Evolutionary conservation across 108 stramenopile species (phyloP).

Genomic region (Fistulifera pelliculosa): DNA sequence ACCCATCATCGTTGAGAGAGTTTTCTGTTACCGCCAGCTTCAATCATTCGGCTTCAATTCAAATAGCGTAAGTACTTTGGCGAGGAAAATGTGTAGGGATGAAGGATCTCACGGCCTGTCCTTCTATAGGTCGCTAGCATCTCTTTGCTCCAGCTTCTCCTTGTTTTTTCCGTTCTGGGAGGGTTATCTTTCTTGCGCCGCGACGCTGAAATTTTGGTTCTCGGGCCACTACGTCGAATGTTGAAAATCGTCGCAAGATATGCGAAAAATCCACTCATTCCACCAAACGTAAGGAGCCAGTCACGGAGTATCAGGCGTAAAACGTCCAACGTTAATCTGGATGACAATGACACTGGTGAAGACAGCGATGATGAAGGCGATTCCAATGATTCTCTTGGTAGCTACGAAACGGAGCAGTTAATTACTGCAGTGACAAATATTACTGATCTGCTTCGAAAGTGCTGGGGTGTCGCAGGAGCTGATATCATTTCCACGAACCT

Average conservation of each 20-base stretch:
- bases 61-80: conserved; percentile 4
- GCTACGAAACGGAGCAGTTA: conserved; percentile 88
- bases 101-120: neutral
- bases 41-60: conserved; percentile 3
- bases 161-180: conserved; percentile 39
- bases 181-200: conserved; percentile 40
- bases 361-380: conserved; percentile 18
- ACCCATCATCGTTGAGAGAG: neutral
- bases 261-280: conserved; percentile 55
- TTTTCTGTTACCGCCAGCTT: conserved; percentile 7
- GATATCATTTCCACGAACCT: conserved; percentile 93
- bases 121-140: conserved; percentile 10
- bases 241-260: conserved; percentile 76
- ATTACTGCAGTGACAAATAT: conserved; percentile 87
- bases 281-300: conserved; percentile 1
- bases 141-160: conserved; percentile 37
- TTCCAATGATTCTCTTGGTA: conserved; percentile 32
- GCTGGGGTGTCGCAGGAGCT: conserved; percentile 94
- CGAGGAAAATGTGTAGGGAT: neutral
- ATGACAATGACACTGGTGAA: conserved; percentile 13
- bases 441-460: conserved; percentile 87
- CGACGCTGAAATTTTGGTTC: conserved; percentile 64
- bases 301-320: conserved; percentile 4
- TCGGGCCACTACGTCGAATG: conserved; percentile 72
- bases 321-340: conserved; percentile 3